These are phyloP conservation scores for Phytopythium vexans DNA, from an alignment of 352 stramenopile species.

Conservation along the genomic window DNA sequence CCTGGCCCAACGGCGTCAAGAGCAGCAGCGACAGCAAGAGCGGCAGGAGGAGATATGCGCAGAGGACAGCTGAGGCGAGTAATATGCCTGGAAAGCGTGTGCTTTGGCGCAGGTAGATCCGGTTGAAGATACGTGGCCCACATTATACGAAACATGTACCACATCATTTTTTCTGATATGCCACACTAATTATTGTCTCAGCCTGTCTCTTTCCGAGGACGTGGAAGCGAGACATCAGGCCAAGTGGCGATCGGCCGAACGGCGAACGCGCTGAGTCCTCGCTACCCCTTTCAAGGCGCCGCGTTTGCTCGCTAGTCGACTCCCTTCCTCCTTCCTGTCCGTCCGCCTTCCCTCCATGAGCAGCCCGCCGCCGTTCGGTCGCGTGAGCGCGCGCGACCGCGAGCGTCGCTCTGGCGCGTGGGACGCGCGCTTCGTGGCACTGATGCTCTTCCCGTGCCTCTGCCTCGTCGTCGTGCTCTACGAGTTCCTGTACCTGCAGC, in stretches of 20 bases:
- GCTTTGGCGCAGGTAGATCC: background rate
- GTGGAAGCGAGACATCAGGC: too few species aligned
- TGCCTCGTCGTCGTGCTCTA: slow-evolving; percentile 77
- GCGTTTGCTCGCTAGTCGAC: too few species aligned
- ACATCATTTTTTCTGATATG: too few species aligned
- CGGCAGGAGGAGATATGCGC: background rate
- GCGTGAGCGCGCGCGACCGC: slow-evolving; percentile 49
- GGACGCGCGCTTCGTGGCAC: slow-evolving; percentile 50
- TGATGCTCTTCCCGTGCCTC: slow-evolving; percentile 67
- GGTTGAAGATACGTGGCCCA: background rate
- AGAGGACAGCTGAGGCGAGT: too few species aligned
- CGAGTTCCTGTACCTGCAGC: slow-evolving; percentile 76
- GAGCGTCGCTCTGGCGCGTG: slow-evolving; percentile 33
- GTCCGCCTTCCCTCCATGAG: slow-evolving; percentile 6
- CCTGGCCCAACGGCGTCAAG: slow-evolving; percentile 7
- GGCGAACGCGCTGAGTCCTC: background rate
- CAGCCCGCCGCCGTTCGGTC: slow-evolving; percentile 47
- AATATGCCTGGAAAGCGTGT: too few species aligned
- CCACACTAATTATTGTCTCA: too few species aligned
- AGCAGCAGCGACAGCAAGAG: slow-evolving; percentile 4
- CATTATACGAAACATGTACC: too few species aligned
- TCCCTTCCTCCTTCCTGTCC: background rate
- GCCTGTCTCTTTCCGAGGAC: too few species aligned
- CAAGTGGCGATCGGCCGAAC: background rate
- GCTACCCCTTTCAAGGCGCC: too few species aligned